Percentiles rank a stretch among this genome's conserved stretches.
Evolutionary conservation across 352 stramenopile species (phyloP).

Genomic region (Elongisporangium senticosum): DNA sequence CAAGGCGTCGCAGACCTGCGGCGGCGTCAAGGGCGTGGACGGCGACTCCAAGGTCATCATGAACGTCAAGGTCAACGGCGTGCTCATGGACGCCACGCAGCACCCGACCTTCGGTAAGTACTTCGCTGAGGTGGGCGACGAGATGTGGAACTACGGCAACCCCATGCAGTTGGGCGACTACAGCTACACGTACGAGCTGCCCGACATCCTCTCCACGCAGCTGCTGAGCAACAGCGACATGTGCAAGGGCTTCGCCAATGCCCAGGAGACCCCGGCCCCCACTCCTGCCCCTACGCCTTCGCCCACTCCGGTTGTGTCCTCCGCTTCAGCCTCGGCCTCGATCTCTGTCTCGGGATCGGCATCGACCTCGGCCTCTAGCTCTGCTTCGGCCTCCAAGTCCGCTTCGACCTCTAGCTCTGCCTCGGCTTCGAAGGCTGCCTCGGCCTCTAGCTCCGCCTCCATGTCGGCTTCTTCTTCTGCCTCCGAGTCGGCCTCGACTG

Average conservation of each 20-base stretch:
- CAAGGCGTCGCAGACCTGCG: slow-evolving; percentile 36
- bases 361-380: neutral
- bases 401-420: neutral
- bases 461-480: slow-evolving; percentile 1
- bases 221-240: slow-evolving; percentile 61
- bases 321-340: neutral
- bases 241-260: slow-evolving; percentile 37
- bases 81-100: slow-evolving; percentile 43
- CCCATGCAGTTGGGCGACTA: slow-evolving; percentile 61
- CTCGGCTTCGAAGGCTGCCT: neutral
- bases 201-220: slow-evolving; percentile 48
- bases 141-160: slow-evolving; percentile 62
- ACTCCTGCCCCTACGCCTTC: slow-evolving; percentile 1
- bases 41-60: slow-evolving; percentile 31
- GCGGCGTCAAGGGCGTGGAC: slow-evolving; percentile 36
- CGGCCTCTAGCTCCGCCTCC: neutral
- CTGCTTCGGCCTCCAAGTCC: neutral
- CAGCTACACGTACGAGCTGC: slow-evolving; percentile 69
- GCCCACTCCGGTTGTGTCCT: slow-evolving; percentile 2
- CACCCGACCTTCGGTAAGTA: slow-evolving; percentile 61
- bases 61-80: slow-evolving; percentile 31
- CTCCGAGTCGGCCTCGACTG: slow-evolving; percentile 4
- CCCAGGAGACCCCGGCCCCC: neutral
- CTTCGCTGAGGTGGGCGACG: slow-evolving; percentile 45
- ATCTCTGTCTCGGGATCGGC: neutral